These are phyloP conservation scores for Saccharomyces hybrid DNA, from an alignment of 1,139 yeast species.

Conservation along the genomic window DNA sequence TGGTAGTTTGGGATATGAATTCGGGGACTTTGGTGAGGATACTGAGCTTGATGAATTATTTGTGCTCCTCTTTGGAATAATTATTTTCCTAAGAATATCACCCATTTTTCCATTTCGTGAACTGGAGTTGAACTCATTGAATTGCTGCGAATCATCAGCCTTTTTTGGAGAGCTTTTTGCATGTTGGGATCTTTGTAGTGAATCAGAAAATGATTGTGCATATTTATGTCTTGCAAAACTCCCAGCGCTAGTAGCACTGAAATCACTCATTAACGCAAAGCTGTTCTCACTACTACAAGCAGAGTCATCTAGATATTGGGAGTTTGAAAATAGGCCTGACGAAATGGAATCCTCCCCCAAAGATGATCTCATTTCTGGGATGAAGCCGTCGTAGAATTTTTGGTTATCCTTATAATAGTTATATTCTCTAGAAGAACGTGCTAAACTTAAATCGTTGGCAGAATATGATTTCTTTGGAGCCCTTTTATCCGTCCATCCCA, in stretches of 20 bases:
- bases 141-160: not conserved
- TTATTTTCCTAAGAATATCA: conserved; percentile 23
- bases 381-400: conserved; percentile 16
- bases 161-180: not conserved
- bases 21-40: conserved; percentile 7
- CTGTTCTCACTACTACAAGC: conserved; percentile 31
- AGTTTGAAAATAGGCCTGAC: conserved; percentile 23
- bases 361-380: conserved; percentile 13
- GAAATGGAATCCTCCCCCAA: conserved; percentile 10
- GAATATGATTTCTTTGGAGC: conserved; percentile 24
- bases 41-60: conserved; percentile 19
- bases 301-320: conserved; percentile 28
- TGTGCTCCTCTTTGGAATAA: conserved; percentile 12
- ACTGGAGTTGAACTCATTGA: conserved; percentile 6
- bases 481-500: conserved; percentile 4
- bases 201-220: conserved; percentile 37
- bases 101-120: conserved; percentile 18
- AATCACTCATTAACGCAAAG: conserved; percentile 45
- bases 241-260: conserved; percentile 88
- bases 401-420: conserved; percentile 13
- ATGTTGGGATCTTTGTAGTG: conserved; percentile 25
- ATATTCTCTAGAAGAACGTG: conserved; percentile 6
- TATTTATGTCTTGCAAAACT: conserved; percentile 67
- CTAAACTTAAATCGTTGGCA: conserved; percentile 18
- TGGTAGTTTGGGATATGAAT: conserved; percentile 26